These are phyloP conservation scores for Fusarium sp. DNA, from an alignment of 2,329 filamentous ascomycete genomes.

Conservation along the genomic window DNA sequence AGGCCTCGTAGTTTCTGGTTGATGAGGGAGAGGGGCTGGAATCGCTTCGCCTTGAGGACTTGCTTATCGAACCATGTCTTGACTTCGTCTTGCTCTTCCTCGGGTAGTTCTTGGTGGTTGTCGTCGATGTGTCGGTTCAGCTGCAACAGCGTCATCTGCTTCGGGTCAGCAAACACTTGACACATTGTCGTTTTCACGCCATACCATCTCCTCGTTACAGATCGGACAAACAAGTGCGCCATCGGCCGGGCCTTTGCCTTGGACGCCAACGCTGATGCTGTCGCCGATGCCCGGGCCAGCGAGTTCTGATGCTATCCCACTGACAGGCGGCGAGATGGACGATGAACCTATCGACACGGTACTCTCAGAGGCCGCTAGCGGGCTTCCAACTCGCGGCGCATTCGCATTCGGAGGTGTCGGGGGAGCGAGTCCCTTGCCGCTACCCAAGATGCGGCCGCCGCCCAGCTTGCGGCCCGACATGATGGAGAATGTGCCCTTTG, in stretches of 20 bases:
- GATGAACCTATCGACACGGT: constrained; percentile 82
- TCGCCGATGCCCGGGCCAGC: constrained; percentile 79
- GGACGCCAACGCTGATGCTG: constrained; percentile 75
- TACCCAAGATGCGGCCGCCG: constrained; percentile 91
- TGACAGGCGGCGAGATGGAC: constrained; percentile 68
- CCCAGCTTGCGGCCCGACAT: constrained; percentile 92
- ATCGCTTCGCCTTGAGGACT: constrained; percentile 91
- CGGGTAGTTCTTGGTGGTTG: constrained; percentile 87
- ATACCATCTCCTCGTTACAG: constrained; percentile 96
- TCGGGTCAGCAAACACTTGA: background rate
- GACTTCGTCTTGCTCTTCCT: constrained; percentile 90
- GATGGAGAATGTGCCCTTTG: constrained; percentile 27
- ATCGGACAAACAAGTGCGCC: constrained; percentile 90
- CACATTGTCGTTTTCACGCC: constrained; percentile 15
- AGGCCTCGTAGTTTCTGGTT: constrained; percentile 94
- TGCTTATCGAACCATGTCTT: constrained; percentile 98
- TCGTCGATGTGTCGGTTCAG: constrained; percentile 90
- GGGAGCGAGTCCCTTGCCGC: constrained; percentile 83
- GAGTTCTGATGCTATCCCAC: constrained; percentile 73
- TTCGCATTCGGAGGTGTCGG: constrained; percentile 54
- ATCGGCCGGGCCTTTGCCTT: constrained; percentile 59
- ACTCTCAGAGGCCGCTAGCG: constrained; percentile 71
- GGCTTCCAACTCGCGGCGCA: constrained; percentile 60
- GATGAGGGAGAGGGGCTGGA: constrained; percentile 89
- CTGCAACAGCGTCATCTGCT: constrained; percentile 89